Evolutionary conservation across 2,329 filamentous ascomycete genomes (phyloP).

Genomic region (Phialophora verrucosa): DNA sequence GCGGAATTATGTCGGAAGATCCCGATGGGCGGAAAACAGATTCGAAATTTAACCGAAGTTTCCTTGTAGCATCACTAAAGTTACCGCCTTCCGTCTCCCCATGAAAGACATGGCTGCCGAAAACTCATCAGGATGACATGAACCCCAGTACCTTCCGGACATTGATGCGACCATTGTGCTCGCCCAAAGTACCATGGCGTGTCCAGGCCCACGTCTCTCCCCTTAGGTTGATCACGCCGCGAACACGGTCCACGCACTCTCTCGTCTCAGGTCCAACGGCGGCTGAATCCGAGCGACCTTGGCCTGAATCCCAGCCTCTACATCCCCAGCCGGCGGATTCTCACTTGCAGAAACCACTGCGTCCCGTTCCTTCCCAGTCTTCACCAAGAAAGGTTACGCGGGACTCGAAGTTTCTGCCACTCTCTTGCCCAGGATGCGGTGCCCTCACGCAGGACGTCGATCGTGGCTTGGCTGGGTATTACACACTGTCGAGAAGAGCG

Average conservation of each 20-base stretch:
- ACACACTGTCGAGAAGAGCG: conserved; percentile 56
- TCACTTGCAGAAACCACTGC: neutral
- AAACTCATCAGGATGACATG: neutral
- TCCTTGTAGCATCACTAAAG: neutral
- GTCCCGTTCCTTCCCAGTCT: neutral
- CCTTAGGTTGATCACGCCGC: neutral
- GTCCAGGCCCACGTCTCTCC: neutral
- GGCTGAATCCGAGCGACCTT: conserved; percentile 1
- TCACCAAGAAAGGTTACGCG: neutral
- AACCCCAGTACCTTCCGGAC: neutral
- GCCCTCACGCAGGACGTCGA: conserved; percentile 64
- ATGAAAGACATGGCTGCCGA: neutral
- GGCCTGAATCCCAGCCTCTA: neutral
- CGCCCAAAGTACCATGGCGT: neutral
- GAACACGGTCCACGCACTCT: neutral
- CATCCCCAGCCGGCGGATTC: conserved; percentile 1
- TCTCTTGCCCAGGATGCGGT: conserved; percentile 67
- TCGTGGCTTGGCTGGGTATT: conserved; percentile 63
- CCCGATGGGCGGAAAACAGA: neutral
- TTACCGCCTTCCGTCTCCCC: neutral
- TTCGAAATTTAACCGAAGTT: neutral
- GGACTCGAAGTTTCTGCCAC: conserved; percentile 47
- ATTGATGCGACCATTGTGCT: conserved; percentile 6
- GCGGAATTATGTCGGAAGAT: neutral
- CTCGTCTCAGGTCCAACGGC: conserved; percentile 5